Conservation (phyloP, 306 rosid species). For the Sophora flavescens region DNA sequence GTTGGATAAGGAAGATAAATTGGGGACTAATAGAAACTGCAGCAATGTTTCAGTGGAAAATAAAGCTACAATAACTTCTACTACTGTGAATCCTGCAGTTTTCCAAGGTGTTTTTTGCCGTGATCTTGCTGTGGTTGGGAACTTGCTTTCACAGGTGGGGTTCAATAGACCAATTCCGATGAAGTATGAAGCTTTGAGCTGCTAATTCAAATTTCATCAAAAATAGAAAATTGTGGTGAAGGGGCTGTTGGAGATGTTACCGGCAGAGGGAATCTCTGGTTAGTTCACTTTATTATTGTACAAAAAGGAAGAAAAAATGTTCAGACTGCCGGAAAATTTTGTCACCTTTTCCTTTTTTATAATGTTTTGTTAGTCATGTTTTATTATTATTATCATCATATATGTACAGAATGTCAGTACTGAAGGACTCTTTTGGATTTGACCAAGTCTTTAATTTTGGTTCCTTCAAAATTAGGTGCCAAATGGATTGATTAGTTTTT, state of each 20-base stretch:
- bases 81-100: constrained; percentile 49
- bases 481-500: background rate
- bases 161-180: constrained; percentile 80
- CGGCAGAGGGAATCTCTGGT: constrained; percentile 60
- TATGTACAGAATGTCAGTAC: constrained; percentile 72
- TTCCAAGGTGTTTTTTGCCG: constrained; percentile 96
- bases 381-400: constrained; percentile 41
- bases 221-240: constrained; percentile 27
- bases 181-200: constrained; percentile 92
- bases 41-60: constrained; percentile 37
- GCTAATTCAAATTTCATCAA: constrained; percentile 48
- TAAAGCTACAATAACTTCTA: constrained; percentile 48
- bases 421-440: constrained; percentile 44
- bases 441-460: background rate
- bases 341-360: constrained; percentile 52
- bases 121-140: constrained; percentile 84
- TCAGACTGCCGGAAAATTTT: constrained; percentile 81
- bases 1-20: constrained; percentile 33
- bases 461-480: background rate
- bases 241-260: constrained; percentile 48
- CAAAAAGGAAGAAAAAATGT: constrained; percentile 58
- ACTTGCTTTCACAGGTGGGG: constrained; percentile 76
- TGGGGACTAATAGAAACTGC: background rate
- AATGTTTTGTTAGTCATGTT: constrained; percentile 40
- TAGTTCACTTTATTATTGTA: constrained; percentile 61